These are phyloP conservation scores for Tetramitus jugosus DNA, from an alignment of 208 protist genomes.

Conservation along the genomic window DNA sequence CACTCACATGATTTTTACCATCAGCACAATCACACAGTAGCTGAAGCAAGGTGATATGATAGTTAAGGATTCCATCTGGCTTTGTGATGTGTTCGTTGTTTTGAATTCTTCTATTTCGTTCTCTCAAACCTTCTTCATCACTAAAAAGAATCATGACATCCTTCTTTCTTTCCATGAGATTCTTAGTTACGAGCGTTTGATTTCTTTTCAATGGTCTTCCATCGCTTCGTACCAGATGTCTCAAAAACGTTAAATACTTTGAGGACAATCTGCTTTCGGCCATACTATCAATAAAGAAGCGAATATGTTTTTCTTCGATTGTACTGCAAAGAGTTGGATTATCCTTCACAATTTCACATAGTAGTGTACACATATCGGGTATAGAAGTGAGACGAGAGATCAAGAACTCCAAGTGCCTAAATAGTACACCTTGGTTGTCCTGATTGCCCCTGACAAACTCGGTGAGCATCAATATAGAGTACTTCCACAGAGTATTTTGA, in stretches of 20 bases:
- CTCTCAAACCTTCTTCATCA: background rate
- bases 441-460: background rate
- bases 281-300: background rate
- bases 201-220: background rate
- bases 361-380: too few relatives aligned
- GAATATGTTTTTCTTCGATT: conserved; percentile 1
- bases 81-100: background rate
- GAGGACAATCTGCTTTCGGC: background rate
- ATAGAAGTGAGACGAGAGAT: too few relatives aligned
- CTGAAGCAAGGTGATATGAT: background rate
- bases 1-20: background rate
- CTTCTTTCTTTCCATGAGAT: background rate
- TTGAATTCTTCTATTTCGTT: background rate
- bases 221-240: background rate
- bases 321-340: background rate
- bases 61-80: background rate
- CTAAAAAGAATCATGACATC: background rate
- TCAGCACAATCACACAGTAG: background rate
- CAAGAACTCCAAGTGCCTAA: background rate
- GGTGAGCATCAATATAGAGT: background rate
- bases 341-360: background rate
- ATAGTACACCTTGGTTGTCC: background rate
- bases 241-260: background rate
- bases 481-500: background rate
- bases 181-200: background rate